Evolutionary conservation across 148 eudicot species (phyloP).

Genomic region (Rhododendron ovatum): DNA sequence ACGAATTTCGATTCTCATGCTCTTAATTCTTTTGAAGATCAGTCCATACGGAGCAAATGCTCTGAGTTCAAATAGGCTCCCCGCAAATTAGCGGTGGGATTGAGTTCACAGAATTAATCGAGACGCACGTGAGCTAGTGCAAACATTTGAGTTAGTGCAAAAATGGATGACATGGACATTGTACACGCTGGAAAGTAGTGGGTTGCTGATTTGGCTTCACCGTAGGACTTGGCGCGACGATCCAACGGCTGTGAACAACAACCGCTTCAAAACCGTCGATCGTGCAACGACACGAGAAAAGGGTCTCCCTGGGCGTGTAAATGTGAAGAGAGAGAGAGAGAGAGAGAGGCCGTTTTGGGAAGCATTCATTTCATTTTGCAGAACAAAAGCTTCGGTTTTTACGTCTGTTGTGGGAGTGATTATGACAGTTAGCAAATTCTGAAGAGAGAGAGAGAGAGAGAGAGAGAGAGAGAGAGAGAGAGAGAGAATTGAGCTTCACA

Average conservation of each 20-base stretch:
- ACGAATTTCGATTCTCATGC: not conserved
- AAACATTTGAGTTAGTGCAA: no score
- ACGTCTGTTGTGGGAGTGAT: slow-evolving; percentile 9
- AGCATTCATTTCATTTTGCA: slow-evolving; percentile 1
- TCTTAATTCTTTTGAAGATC: no score
- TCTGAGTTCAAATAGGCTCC: no score
- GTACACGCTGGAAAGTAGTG: slow-evolving; percentile 2
- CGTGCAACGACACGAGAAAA: not conserved
- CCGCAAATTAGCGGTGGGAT: no score
- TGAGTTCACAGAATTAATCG: no score
- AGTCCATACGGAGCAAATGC: no score
- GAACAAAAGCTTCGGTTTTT: slow-evolving; percentile 13
- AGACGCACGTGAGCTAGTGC: no score
- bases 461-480: no score
- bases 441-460: not conserved
- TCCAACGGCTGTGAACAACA: slow-evolving; percentile 2
- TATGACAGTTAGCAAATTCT: not conserved
- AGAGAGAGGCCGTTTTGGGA: slow-evolving; percentile 12
- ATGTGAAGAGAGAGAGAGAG: not conserved
- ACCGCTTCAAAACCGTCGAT: not conserved
- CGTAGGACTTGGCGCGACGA: not conserved
- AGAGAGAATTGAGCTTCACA: not conserved
- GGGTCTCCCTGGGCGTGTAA: not conserved
- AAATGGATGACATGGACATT: not conserved
- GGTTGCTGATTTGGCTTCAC: not conserved